These are phyloP conservation scores for Fusarium devonianum DNA, from an alignment of 2,329 filamentous ascomycete genomes.

Conservation along the genomic window DNA sequence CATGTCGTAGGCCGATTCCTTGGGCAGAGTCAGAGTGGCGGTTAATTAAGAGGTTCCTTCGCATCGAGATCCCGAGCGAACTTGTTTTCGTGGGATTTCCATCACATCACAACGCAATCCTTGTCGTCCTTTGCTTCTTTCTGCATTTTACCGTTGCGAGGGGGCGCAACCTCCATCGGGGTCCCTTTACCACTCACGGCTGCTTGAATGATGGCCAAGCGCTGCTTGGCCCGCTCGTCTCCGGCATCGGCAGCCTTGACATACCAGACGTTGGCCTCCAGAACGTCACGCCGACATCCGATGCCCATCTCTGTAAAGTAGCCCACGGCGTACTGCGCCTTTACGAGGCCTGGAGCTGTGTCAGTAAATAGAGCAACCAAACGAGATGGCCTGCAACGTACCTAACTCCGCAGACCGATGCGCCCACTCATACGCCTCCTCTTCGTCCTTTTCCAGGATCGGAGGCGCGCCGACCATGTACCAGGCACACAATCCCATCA, in stretches of 20 bases:
- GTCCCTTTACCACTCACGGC: constrained; percentile 70
- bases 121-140: constrained; percentile 61
- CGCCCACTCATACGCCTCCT: constrained; percentile 97
- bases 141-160: constrained; percentile 59
- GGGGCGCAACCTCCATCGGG: constrained; percentile 64
- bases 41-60: constrained; percentile 33
- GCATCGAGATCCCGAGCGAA: constrained; percentile 12
- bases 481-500: constrained; percentile 99
- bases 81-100: constrained; percentile 6
- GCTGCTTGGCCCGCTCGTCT: constrained; percentile 86
- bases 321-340: constrained; percentile 91
- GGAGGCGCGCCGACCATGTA: constrained; percentile 96
- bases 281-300: constrained; percentile 89
- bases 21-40: constrained; percentile 18
- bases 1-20: constrained; percentile 2
- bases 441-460: constrained; percentile 91
- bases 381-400: constrained; percentile 55
- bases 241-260: constrained; percentile 93
- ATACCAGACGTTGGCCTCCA: constrained; percentile 98
- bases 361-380: constrained; percentile 21
- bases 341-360: constrained; percentile 61
- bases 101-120: constrained; percentile 65
- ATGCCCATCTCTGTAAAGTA: constrained; percentile 99
- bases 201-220: constrained; percentile 84
- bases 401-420: constrained; percentile 83